phyloP scores from a whole-genome alignment of 148 eudicot species.

The Heliamphora exappendiculata region DNA sequence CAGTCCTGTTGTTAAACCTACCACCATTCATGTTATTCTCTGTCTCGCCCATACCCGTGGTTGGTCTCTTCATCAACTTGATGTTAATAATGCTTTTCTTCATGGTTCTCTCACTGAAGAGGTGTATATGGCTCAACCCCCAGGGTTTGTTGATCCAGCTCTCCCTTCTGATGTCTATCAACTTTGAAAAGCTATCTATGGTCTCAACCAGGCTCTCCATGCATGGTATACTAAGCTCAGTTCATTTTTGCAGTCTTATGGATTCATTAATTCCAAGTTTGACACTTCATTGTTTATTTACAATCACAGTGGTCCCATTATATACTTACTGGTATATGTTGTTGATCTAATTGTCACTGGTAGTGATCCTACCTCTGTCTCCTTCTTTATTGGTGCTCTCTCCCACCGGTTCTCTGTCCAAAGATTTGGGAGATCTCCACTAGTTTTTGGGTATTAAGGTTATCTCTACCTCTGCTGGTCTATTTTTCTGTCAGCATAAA shows the following conservation, averaged over 20 bases:
- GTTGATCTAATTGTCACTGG: neutral
- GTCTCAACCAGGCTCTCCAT: neutral
- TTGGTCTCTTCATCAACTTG: too few species aligned
- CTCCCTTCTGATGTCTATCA: neutral
- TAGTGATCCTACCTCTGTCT: neutral
- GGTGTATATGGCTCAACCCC: too few species aligned
- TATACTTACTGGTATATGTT: neutral
- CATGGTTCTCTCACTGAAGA: too few species aligned
- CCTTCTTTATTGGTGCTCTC: neutral
- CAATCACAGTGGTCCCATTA: neutral
- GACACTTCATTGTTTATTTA: neutral
- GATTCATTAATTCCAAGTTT: neutral
- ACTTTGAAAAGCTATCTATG: neutral
- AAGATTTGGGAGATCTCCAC: neutral
- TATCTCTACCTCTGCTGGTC: neutral
- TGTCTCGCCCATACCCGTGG: too few species aligned
- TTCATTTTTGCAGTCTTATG: neutral
- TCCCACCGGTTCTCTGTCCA: neutral
- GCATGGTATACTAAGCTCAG: neutral
- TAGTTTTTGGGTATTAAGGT: slow-evolving; percentile 1
- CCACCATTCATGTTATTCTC: too few species aligned
- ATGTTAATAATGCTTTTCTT: too few species aligned
- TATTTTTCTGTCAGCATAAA: neutral
- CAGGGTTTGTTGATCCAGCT: too few species aligned
- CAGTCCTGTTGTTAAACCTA: too few species aligned